Percentiles rank a stretch among this genome's conserved stretches.
These are phyloP conservation scores for Penicillium paxilli DNA, from an alignment of 495 filamentous ascomycete genomes.

Conservation along the genomic window DNA sequence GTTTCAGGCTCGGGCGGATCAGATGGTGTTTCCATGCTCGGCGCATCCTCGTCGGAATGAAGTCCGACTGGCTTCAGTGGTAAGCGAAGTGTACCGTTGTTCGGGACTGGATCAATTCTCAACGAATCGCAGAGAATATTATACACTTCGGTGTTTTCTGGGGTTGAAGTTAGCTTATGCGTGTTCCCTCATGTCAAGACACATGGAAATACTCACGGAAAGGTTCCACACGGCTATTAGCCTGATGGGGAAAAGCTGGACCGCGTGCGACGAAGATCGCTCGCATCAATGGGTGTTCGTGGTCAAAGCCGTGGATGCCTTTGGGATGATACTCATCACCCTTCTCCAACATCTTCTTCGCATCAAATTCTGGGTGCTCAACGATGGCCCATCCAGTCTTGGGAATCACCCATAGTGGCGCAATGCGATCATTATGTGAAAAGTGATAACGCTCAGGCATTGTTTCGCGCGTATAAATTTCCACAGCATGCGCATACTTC, in stretches of 20 bases:
- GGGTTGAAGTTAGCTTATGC: neutral
- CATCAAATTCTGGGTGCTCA: slow-evolving; percentile 72
- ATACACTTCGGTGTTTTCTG: slow-evolving; percentile 94
- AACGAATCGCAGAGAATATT: slow-evolving; percentile 89
- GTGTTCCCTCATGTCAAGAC: neutral
- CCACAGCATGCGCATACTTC: slow-evolving; percentile 63
- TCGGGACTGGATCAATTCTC: slow-evolving; percentile 63
- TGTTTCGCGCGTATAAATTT: slow-evolving; percentile 79
- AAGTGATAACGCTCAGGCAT: slow-evolving; percentile 94
- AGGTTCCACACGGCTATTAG: slow-evolving; percentile 74
- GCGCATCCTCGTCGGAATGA: slow-evolving; percentile 54
- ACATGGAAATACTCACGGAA: slow-evolving; percentile 67
- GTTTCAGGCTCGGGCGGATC: slow-evolving; percentile 33
- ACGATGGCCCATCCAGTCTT: slow-evolving; percentile 90
- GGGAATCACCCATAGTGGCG: slow-evolving; percentile 88
- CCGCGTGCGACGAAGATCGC: slow-evolving; percentile 89
- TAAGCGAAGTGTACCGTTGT: slow-evolving; percentile 86
- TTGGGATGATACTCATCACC: slow-evolving; percentile 68
- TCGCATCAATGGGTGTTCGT: slow-evolving; percentile 86
- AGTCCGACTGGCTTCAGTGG: slow-evolving; percentile 69
- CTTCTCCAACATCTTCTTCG: slow-evolving; percentile 58
- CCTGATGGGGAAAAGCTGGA: slow-evolving; percentile 81
- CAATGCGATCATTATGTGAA: slow-evolving; percentile 79
- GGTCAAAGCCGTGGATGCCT: slow-evolving; percentile 89
- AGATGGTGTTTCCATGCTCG: slow-evolving; percentile 33